phyloP scores from a whole-genome alignment of 495 filamentous ascomycete species.

The Staphylotrichum tortipilum region DNA sequence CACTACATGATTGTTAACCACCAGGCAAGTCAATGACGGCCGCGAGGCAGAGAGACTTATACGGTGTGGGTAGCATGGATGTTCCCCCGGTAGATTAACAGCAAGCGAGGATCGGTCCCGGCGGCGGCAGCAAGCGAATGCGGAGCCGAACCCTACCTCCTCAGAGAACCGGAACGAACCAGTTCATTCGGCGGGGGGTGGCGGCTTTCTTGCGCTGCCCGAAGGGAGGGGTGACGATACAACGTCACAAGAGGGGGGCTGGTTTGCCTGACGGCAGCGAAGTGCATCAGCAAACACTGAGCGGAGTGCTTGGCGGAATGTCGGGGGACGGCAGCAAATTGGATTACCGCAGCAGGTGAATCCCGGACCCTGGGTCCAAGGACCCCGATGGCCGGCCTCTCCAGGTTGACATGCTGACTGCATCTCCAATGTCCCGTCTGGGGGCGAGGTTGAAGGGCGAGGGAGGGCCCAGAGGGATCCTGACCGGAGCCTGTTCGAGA shows the following conservation, averaged over 20 bases:
- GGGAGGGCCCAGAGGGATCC: too few species aligned
- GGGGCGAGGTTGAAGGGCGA: not conserved
- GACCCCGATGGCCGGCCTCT: not conserved
- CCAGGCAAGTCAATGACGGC: conserved; percentile 2
- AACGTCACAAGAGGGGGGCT: not conserved
- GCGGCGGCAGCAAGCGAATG: not conserved
- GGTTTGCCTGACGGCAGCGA: not conserved
- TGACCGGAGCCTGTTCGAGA: too few species aligned
- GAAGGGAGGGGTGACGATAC: not conserved
- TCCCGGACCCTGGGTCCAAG: conserved; percentile 1
- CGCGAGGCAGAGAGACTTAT: not conserved
- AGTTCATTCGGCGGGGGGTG: not conserved
- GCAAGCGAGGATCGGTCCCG: not conserved
- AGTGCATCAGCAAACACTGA: not conserved
- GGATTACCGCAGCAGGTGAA: not conserved
- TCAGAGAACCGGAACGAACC: not conserved
- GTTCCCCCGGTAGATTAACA: not conserved
- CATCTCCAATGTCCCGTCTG: not conserved
- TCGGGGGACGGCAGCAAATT: conserved; percentile 12
- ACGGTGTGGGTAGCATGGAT: not conserved
- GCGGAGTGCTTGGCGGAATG: conserved; percentile 7
- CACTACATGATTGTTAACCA: conserved; percentile 9
- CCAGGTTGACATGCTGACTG: not conserved
- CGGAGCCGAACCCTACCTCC: conserved; percentile 3
- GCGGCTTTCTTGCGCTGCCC: not conserved